Percentiles rank a stretch among this genome's conserved stretches.
Conservation (phyloP, 2,329 filamentous ascomycete genomes). For the Polytolypa hystricis region DNA sequence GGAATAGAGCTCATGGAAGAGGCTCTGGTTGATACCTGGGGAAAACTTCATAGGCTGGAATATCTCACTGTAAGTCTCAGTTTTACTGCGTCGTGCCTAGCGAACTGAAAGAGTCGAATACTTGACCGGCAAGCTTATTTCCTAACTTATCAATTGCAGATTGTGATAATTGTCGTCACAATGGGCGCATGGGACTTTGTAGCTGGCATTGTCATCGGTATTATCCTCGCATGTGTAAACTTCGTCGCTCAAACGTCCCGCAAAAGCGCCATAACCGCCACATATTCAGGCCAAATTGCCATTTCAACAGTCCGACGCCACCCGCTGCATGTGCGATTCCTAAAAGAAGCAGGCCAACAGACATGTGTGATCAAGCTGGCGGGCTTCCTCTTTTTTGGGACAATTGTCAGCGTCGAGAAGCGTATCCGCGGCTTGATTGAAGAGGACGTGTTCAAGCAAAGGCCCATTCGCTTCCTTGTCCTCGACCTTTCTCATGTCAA, state of each 20-base stretch:
- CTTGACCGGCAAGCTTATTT: neutral
- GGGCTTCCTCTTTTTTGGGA: slow-evolving; percentile 96
- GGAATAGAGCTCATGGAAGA: slow-evolving; percentile 87
- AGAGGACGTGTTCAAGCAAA: slow-evolving; percentile 63
- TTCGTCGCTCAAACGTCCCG: slow-evolving; percentile 86
- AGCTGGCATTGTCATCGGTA: slow-evolving; percentile 81
- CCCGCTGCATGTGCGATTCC: slow-evolving; percentile 74
- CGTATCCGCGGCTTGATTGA: slow-evolving; percentile 73
- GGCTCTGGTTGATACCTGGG: slow-evolving; percentile 77
- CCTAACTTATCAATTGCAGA: slow-evolving; percentile 30
- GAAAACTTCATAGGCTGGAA: slow-evolving; percentile 75
- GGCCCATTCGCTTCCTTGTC: slow-evolving; percentile 80
- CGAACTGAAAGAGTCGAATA: neutral
- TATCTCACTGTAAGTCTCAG: slow-evolving; percentile 64
- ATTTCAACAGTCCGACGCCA: slow-evolving; percentile 88
- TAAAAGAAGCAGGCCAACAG: slow-evolving; percentile 75
- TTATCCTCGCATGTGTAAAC: slow-evolving; percentile 80
- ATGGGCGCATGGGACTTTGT: slow-evolving; percentile 99
- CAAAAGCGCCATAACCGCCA: slow-evolving; percentile 76
- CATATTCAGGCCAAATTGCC: slow-evolving; percentile 80
- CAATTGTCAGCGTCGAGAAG: slow-evolving; percentile 88
- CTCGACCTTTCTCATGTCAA: slow-evolving; percentile 83
- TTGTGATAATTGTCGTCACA: slow-evolving; percentile 78
- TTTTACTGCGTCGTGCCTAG: slow-evolving; percentile 5
- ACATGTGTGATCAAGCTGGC: slow-evolving; percentile 85